Evolutionary conservation across 768 basidiomycete species (phyloP), one percentile per base, ranked within the genome.

Genomic region (Kwoniella shandongensis): DNA sequence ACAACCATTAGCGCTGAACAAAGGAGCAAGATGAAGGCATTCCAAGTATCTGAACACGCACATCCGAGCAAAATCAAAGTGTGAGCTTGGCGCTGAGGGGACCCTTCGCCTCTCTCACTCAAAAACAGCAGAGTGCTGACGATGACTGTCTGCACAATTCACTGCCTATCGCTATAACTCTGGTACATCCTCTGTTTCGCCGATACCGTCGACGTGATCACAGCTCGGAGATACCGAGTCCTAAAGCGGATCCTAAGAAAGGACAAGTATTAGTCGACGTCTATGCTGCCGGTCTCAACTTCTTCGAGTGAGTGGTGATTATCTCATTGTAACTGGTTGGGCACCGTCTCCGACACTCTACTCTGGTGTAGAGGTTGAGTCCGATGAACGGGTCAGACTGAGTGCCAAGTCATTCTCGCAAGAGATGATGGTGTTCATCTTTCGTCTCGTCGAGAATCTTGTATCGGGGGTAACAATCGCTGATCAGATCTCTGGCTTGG

Each of bases 201-300:
- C 36, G 10, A 38, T 10, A n/a, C 36, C 32, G 32, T 39, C n/a
- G n/a, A n/a, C n/a, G n/a, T n/a, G n/a, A n/a, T n/a, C 1, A 29
- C 30, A 74, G 73, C 2, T 59, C 81, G 0, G 66, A 75, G 26
- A 49, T 59, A 30, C 76, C 86, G 58, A 82, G 80, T 25, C 83
- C 85, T n/a, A 83, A 83, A 47, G 88, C 89, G 0, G 75, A 69
- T 41, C 67, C 80, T 8, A 78, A 75, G 22, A 74, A 79, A 23
- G 79, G 80, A 32, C 81, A 91, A 47, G 81, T 91, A 36, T 73
- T 91, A 25, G 82, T 90, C 15, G 88, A 91, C 57, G 83, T 91
- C 4, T 84, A 88, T 72, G 83, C 84, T 11, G 84, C 86, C 15
- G 86, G 83, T 2, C 80, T 90, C 42, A 90, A 90, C 73, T 90